A percentile compares a stretch with the other conserved stretches of the same genome.
Evolutionary conservation across 768 basidiomycete genomes (phyloP).

Genomic region (Stropharia rugosoannulata): DNA sequence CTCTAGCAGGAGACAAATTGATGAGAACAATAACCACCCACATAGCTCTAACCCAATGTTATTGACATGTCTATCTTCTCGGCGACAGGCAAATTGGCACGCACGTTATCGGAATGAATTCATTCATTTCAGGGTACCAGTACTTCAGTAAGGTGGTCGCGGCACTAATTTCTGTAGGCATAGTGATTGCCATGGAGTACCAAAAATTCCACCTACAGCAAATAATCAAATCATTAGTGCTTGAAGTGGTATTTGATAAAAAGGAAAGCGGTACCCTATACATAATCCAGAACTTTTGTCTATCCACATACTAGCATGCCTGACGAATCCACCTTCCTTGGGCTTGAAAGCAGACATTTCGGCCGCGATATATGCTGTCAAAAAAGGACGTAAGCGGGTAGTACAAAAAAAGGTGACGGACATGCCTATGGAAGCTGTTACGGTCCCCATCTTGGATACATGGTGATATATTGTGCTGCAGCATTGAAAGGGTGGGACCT

Average conservation of each 20-base stretch:
- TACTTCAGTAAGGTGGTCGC: conserved; percentile 46
- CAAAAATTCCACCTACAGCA: conserved; percentile 39
- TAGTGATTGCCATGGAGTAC: conserved; percentile 36
- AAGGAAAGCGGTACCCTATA: conserved; percentile 19
- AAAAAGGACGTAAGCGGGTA: neutral
- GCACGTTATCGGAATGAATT: conserved; percentile 25
- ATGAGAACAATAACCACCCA: conserved; percentile 30
- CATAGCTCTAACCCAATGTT: conserved; percentile 18
- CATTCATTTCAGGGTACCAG: conserved; percentile 26
- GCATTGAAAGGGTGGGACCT: conserved; percentile 8
- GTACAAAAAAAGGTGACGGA: neutral
- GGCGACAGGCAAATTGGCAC: conserved; percentile 3
- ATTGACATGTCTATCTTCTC: conserved; percentile 5
- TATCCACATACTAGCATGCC: conserved; percentile 50
- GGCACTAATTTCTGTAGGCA: conserved; percentile 53
- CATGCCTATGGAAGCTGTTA: conserved; percentile 29
- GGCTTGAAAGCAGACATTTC: conserved; percentile 65
- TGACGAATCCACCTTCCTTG: conserved; percentile 52
- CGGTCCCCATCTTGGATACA: conserved; percentile 27
- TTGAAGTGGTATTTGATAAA: neutral
- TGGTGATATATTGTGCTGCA: neutral
- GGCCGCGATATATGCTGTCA: conserved; percentile 29
- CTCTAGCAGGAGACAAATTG: conserved; percentile 39
- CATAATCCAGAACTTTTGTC: conserved; percentile 35
- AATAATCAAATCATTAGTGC: neutral